Conservation (phyloP, 805 yeast genomes). For the Kluyveromyces nonfermentans region DNA sequence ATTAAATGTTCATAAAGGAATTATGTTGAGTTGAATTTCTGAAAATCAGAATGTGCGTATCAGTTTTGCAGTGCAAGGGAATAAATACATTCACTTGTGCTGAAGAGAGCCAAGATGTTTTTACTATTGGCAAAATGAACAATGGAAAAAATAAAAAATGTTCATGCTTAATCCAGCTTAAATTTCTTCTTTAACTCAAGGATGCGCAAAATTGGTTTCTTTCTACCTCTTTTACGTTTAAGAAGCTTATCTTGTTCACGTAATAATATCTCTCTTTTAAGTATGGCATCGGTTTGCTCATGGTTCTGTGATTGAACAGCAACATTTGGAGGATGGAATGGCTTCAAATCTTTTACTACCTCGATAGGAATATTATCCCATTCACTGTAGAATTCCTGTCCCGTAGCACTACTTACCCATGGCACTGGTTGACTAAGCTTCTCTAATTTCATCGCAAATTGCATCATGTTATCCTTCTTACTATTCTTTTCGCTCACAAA, state of each 20-base stretch:
- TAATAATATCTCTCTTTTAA: conserved; percentile 11
- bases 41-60: too few relatives aligned
- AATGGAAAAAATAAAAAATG: too few relatives aligned
- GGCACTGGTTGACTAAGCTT: conserved; percentile 22
- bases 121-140: too few relatives aligned
- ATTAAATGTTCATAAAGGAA: neutral
- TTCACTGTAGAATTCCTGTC: conserved; percentile 27
- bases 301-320: conserved; percentile 1
- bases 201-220: conserved; percentile 21
- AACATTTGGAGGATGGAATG: conserved; percentile 27
- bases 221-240: conserved; percentile 22
- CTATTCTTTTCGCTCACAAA: conserved; percentile 12
- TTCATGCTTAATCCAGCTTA: neutral
- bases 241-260: conserved; percentile 15
- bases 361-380: conserved; percentile 29
- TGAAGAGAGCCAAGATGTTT: too few relatives aligned
- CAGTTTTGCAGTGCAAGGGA: too few relatives aligned
- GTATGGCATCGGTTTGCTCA: conserved; percentile 6
- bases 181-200: conserved; percentile 15
- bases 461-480: conserved; percentile 17
- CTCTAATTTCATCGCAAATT: conserved; percentile 25
- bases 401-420: conserved; percentile 31
- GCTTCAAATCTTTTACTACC: conserved; percentile 22
- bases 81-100: too few relatives aligned
- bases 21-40: neutral